Evolutionary conservation across 352 stramenopile genomes (phyloP).

Genomic region (Peronospora belbahrii): DNA sequence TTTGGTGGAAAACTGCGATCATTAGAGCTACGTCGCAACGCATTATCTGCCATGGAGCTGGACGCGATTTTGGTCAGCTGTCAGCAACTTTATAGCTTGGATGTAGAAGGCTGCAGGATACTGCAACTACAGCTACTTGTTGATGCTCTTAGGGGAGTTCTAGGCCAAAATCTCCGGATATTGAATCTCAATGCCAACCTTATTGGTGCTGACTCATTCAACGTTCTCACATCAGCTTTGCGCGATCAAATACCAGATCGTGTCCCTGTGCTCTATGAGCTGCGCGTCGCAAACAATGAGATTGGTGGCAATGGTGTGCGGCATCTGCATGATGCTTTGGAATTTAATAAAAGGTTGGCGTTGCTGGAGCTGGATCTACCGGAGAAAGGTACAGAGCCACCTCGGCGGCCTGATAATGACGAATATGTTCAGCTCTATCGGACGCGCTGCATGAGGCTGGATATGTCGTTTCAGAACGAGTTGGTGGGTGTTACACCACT

Average conservation of each 20-base stretch:
- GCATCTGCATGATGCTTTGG: slow-evolving; percentile 20
- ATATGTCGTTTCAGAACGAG: slow-evolving; percentile 29
- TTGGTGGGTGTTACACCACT: slow-evolving; percentile 15
- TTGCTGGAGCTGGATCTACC: slow-evolving; percentile 27
- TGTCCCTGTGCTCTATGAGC: slow-evolving; percentile 17
- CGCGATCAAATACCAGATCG: slow-evolving; percentile 6
- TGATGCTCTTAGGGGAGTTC: slow-evolving; percentile 16
- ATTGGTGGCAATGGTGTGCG: slow-evolving; percentile 28
- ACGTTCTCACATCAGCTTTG: slow-evolving; percentile 20
- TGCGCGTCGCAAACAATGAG: slow-evolving; percentile 22
- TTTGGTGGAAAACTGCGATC: slow-evolving; percentile 20
- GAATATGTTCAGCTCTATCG: slow-evolving; percentile 28
- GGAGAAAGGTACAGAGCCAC: slow-evolving; percentile 7
- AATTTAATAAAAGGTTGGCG: slow-evolving; percentile 25
- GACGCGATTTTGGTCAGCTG: slow-evolving; percentile 18
- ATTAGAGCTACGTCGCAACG: slow-evolving; percentile 24
- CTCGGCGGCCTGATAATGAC: slow-evolving; percentile 17
- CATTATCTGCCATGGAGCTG: slow-evolving; percentile 23
- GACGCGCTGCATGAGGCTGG: slow-evolving; percentile 27
- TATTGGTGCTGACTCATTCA: slow-evolving; percentile 19
- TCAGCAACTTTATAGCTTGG: slow-evolving; percentile 17
- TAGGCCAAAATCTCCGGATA: slow-evolving; percentile 18
- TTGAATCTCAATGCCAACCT: slow-evolving; percentile 31
- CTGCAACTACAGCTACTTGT: slow-evolving; percentile 28
- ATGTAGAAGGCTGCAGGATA: slow-evolving; percentile 29